phyloP scores from a whole-genome alignment of 805 yeast genomes.

The Blastobotrys muscicola region DNA sequence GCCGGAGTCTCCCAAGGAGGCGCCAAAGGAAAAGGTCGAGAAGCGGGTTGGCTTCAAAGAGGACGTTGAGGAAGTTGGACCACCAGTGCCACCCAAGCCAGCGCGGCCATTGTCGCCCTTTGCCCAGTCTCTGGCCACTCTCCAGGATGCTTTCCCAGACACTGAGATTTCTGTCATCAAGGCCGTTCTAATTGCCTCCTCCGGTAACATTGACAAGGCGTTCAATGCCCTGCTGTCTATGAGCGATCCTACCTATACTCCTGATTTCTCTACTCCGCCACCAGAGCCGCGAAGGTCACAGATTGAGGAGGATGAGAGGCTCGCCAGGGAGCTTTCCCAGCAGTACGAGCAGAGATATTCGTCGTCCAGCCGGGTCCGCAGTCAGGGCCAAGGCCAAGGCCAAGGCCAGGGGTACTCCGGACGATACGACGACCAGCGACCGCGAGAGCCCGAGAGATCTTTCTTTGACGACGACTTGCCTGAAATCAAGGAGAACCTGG shows the following conservation, averaged over 20 bases:
- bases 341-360: slow-evolving; percentile 11
- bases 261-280: slow-evolving; percentile 21
- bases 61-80: slow-evolving; percentile 5
- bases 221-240: slow-evolving; percentile 77
- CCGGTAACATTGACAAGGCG: slow-evolving; percentile 72
- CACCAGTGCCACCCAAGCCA: slow-evolving; percentile 37
- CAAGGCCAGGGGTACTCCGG: slow-evolving; percentile 17
- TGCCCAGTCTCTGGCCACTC: slow-evolving; percentile 44
- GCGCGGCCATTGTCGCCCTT: slow-evolving; percentile 56
- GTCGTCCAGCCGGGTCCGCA: slow-evolving; percentile 9
- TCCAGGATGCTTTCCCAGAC: slow-evolving; percentile 80
- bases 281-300: slow-evolving; percentile 33
- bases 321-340: slow-evolving; percentile 71
- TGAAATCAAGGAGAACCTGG: slow-evolving; percentile 56
- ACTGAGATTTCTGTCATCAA: slow-evolving; percentile 61
- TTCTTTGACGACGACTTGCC: slow-evolving; percentile 32
- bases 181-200: slow-evolving; percentile 79
- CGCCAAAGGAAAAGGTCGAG: background rate
- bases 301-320: slow-evolving; percentile 61
- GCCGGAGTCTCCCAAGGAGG: background rate
- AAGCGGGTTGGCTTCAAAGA: background rate
- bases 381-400: slow-evolving; percentile 10
- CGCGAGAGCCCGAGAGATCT: slow-evolving; percentile 19
- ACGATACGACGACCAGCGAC: slow-evolving; percentile 18
- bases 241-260: slow-evolving; percentile 41